phyloP scores from a whole-genome alignment of 164 flowering plant genomes.

The Liriodendron chinense region DNA sequence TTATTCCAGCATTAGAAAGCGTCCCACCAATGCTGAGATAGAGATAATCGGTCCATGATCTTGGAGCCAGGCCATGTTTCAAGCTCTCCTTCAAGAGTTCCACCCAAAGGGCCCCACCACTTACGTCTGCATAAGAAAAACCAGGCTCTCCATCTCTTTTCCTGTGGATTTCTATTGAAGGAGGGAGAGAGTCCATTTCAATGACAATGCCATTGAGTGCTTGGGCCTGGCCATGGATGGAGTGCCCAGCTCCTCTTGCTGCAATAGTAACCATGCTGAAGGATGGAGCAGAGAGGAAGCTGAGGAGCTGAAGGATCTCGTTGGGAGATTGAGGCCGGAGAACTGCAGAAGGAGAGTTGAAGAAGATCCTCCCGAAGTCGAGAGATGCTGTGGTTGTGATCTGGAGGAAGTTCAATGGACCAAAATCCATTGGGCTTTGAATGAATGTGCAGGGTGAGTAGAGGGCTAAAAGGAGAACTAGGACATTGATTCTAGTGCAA shows the following conservation, averaged over 20 bases:
- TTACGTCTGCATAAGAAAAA: slow-evolving; percentile 34
- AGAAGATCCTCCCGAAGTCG: slow-evolving; percentile 33
- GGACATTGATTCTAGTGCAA: slow-evolving; percentile 20
- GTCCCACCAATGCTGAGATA: slow-evolving; percentile 42
- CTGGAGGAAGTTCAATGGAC: slow-evolving; percentile 25
- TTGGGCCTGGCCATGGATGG: slow-evolving; percentile 40
- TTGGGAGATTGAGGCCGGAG: slow-evolving; percentile 26
- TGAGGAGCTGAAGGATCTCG: slow-evolving; percentile 30
- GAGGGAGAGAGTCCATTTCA: slow-evolving; percentile 33
- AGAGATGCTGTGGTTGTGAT: slow-evolving; percentile 23
- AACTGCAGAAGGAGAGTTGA: slow-evolving; percentile 32
- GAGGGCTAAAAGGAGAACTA: slow-evolving; percentile 22
- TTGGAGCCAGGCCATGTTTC: slow-evolving; percentile 34
- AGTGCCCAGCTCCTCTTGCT: slow-evolving; percentile 41
- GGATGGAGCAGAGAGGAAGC: slow-evolving; percentile 22
- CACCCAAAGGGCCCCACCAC: slow-evolving; percentile 39
- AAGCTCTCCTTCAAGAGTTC: slow-evolving; percentile 30
- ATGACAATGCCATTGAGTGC: slow-evolving; percentile 38
- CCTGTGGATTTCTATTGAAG: slow-evolving; percentile 18
- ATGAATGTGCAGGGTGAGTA: slow-evolving; percentile 28
- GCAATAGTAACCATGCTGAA: slow-evolving; percentile 31
- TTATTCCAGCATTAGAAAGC: slow-evolving; percentile 42
- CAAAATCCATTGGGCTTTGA: slow-evolving; percentile 36
- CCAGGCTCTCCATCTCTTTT: slow-evolving; percentile 9
- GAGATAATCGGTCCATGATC: slow-evolving; percentile 47